Base-by-base conservation (phyloP, 768 basidiomycete species). In the Basidioascus undulatus region DNA sequence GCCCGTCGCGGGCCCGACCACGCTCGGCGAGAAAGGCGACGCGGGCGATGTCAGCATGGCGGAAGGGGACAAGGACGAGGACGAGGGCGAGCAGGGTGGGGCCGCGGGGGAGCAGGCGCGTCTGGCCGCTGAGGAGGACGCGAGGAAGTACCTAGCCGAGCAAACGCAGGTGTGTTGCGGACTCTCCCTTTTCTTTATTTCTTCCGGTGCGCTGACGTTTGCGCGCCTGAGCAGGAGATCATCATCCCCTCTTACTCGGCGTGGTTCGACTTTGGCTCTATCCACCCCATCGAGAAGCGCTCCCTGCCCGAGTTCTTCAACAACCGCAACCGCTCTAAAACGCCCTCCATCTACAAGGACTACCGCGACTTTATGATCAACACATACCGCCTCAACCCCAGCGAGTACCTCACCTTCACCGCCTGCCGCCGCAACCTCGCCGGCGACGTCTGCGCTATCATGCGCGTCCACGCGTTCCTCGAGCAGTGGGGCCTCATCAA, bases 361-460 rank as follows among this genome's bases (percentile, higher is more conserved):
- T 98, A 98, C 54, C 74, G 92, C 45, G 89, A 98, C 65, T 98
- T 98, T 51, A 98, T 98, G 89, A 72, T 98, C 58, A 94, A 98
- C 62, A 86, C 92, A 1, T 96, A 94, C 59, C 68, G 92, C 38
- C 66, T 98, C 30, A 69, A 92, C 38, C 92, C 92, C 2, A 70
- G 69, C 19, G 92, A 98, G 57, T 98, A 98, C 52, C 68, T 98
- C 43, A 98, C 92, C 15, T 81, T 96, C 44, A 98, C 92, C 2
- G 89, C 89, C 1, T 98, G 92, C 56, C 60, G 92, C 54, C 63
- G 92, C 47, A 98, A 98, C 59, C 60, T 98, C 47, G 89, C 89
- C 5, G 92, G 92, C 34, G 92, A 98, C 57, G 92, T 96, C 6
- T 94, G 92, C 53, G 84, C 83, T 20, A 79, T 98, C 52, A 89